Evolutionary conservation across 306 rosid genomes (phyloP), one percentile per base, ranked within the genome.

Genomic region (Cucumis melo): DNA sequence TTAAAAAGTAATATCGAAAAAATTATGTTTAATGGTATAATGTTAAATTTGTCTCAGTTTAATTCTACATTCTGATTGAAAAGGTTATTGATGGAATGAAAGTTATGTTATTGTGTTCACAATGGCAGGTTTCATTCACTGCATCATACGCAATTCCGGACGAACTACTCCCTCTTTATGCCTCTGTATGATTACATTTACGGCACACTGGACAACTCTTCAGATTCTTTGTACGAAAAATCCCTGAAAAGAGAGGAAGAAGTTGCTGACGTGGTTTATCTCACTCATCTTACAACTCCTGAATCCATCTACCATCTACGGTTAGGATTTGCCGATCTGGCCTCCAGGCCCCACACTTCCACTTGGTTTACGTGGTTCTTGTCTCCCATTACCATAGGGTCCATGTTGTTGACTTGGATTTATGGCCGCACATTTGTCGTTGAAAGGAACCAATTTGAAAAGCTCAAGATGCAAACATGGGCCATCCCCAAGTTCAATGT

Each of bases 141-240:
- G 10, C 86, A 86, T 53, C 87, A 86, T 66, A 84, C 89, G 0
- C 85, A 86, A 51, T 86, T 86, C 53, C 75, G 87, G 19, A 82
- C 83, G 42, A 85, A 85, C 23, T 85, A 85, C 81, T 82, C 85
- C 0, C 60, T 85, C 1, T 85, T 85, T 23, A 82, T 85, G 87
- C 83, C 85, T 0, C 0, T 85, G 10, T 85, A 85, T 20, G 87
- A 85, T 12, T 79, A 59, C 83, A 32, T 85, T 2, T 82, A 82
- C 21, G 78, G 73, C 2, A 85, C 87, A n/a, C 17, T 41, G 80
- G 87, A 85, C 73, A 78, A 76, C 24, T 76, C 83, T 6, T 6
- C 78, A 0, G 80, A 82, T 59, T 0, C 38, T 15, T 65, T 85
- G 2, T 24, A 82, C 50, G 32, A 79, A 10, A 13, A 73, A 14